These are phyloP conservation scores for Ostreobium quekettii DNA, from an alignment of 139 green algal genomes.

Conservation along the genomic window DNA sequence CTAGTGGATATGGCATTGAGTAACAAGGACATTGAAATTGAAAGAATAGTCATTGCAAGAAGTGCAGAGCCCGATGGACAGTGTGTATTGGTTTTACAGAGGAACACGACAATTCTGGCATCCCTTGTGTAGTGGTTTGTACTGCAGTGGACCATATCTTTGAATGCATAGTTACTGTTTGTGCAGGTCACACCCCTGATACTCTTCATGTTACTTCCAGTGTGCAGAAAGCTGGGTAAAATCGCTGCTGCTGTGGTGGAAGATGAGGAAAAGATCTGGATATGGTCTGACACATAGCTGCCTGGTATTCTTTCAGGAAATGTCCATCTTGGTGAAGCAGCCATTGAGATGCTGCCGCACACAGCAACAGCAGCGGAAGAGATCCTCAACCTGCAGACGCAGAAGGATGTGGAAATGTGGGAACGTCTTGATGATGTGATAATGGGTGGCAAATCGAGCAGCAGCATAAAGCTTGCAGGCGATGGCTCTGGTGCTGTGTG, in stretches of 20 bases:
- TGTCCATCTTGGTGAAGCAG: neutral
- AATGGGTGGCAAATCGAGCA: slow-evolving; percentile 60
- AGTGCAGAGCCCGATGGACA: no score
- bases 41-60: no score
- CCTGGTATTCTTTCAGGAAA: neutral
- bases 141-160: neutral
- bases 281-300: neutral
- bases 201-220: neutral
- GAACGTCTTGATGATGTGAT: slow-evolving; percentile 64
- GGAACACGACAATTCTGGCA: no score
- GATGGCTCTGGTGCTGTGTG: slow-evolving; percentile 52
- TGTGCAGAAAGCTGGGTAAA: neutral
- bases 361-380: neutral
- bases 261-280: neutral
- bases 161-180: neutral
- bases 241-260: neutral
- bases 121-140: no score
- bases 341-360: neutral
- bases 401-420: slow-evolving; percentile 50
- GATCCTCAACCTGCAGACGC: slow-evolving; percentile 48
- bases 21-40: no score
- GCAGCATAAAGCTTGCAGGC: slow-evolving; percentile 29
- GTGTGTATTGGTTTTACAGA: no score
- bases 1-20: no score
- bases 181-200: slow-evolving; percentile 14